Evolutionary conservation across 2,329 filamentous ascomycete species (phyloP), one percentile per base, ranked within the genome.

Genomic region (Pezicula carpinea): DNA sequence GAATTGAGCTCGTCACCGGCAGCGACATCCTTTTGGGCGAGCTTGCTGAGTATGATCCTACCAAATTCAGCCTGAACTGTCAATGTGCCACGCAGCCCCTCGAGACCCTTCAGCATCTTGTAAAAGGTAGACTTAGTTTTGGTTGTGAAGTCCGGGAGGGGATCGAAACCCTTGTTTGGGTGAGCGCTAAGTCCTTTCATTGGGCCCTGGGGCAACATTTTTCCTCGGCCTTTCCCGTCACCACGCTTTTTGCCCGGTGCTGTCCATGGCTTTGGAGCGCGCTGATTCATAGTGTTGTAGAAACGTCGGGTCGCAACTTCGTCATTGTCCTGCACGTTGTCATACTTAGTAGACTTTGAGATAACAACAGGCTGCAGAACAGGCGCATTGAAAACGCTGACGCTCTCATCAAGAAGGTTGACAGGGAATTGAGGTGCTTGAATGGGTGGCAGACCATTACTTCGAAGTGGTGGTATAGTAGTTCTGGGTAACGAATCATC

Each of bases 1-100:
- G 38, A 41, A 7, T 47, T 18, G 26, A 46, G 21, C 6, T 22
- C 41, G 4, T 54, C 44, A 3, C 41, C 48, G 10, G 43, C 39
- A 4, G 51, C 52, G 43, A 56, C 32, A 7, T 48, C 46, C 5
- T 39, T 47, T 10, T 36, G 22, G 15, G 48, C 39, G 7, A 60
- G 21, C 14, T 46, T 44, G 13, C 40, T 39, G 8, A 60, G 18
- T 2, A 63, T 33, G 17, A 62, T 59, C 4, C 60, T 55, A 33
- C 62, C 62, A 48, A 64, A 61, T 13, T 62, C 51, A 13, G 50
- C 51, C 19, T 57, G 49, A 13, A 63, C 41, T 7, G 19, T 38
- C 29, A 62, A 14, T 17, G 57, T 23, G 14, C 62, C 62, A 22
- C 36, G 50, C 42, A 59, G 61, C 14, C 53, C 56, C 19, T 53